These are phyloP conservation scores for Harringtonia lauricola DNA, from an alignment of 2,329 filamentous ascomycete species.

Conservation along the genomic window DNA sequence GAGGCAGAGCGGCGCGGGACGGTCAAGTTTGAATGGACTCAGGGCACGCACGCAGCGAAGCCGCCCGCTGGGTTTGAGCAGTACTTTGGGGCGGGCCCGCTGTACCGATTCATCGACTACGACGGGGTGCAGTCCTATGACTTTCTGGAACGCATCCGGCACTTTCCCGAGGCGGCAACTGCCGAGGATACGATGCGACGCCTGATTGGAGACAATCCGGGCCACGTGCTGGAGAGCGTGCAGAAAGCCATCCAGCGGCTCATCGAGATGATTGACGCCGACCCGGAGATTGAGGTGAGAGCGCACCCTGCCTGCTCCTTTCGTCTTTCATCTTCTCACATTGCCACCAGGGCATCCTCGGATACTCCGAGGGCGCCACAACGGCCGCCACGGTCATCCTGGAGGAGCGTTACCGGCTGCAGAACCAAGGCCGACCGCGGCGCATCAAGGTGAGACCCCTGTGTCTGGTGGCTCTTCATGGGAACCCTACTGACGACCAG, in stretches of 20 bases:
- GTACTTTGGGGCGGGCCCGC: conserved; percentile 44
- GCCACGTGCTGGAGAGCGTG: conserved; percentile 25
- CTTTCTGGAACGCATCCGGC: conserved; percentile 38
- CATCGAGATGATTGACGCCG: conserved; percentile 33
- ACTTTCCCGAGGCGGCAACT: conserved; percentile 39
- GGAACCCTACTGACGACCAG: too few species aligned
- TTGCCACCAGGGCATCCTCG: conserved; percentile 47
- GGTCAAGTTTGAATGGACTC: conserved; percentile 38
- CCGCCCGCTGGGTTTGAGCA: conserved; percentile 44
- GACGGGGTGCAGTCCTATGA: conserved; percentile 34
- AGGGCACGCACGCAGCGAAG: conserved; percentile 36
- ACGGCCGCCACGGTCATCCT: conserved; percentile 41
- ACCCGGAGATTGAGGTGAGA: too few species aligned
- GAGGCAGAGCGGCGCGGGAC: conserved; percentile 30
- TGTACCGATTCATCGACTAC: conserved; percentile 44
- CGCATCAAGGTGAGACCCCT: too few species aligned
- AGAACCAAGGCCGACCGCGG: conserved; percentile 24
- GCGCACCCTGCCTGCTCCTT: too few species aligned
- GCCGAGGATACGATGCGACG: conserved; percentile 45
- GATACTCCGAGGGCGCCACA: conserved; percentile 50
- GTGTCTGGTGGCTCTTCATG: too few species aligned
- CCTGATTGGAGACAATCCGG: conserved; percentile 27
- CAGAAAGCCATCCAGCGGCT: conserved; percentile 29
- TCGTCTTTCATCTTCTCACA: too few species aligned
- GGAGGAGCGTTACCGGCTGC: conserved; percentile 31